Conservation (phyloP, 257 asterid species). For the Striga asiatica region DNA sequence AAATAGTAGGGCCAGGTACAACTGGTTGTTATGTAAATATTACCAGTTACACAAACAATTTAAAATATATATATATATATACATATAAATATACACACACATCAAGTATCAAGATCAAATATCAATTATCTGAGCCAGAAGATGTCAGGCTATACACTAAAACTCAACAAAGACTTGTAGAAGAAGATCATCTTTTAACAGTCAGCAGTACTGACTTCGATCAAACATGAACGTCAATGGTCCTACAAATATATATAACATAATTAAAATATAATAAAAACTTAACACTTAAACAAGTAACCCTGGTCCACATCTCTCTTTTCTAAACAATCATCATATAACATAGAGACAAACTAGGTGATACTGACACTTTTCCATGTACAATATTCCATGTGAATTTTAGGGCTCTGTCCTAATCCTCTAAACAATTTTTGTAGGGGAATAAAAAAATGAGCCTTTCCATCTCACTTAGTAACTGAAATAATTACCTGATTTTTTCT, state of each 20-base stretch:
- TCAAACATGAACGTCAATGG: neutral
- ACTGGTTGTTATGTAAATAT: neutral
- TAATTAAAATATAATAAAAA: too few relatives aligned
- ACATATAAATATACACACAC: too few relatives aligned
- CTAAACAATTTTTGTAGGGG: neutral
- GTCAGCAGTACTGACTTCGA: neutral
- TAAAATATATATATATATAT: neutral
- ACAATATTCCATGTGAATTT: too few relatives aligned
- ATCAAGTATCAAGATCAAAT: neutral
- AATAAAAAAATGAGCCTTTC: neutral
- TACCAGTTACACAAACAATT: neutral
- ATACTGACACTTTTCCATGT: too few relatives aligned
- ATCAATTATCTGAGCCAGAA: neutral
- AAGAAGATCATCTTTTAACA: neutral
- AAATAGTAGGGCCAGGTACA: neutral
- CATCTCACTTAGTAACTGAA: neutral
- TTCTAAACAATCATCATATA: too few relatives aligned
- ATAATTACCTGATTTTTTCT: conserved; percentile 80
- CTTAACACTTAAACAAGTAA: too few relatives aligned
- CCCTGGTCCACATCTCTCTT: too few relatives aligned
- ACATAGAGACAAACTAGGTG: too few relatives aligned
- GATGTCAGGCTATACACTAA: too few relatives aligned
- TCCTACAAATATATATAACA: too few relatives aligned
- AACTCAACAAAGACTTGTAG: too few relatives aligned
- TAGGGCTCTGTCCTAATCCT: neutral